Base-by-base conservation (phyloP, 441 rosid genomes). In the Corymbia citriodora region DNA sequence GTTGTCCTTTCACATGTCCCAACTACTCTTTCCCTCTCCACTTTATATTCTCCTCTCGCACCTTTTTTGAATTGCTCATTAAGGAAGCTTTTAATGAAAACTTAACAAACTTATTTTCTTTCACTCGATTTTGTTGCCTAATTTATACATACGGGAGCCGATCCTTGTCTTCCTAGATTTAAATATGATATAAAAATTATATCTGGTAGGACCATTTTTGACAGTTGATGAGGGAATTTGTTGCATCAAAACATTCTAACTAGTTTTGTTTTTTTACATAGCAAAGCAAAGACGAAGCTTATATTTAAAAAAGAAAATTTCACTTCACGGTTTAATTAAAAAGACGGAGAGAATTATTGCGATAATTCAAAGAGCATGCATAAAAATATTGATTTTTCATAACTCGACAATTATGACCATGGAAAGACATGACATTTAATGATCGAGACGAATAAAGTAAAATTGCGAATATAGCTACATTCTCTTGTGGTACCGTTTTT, bases 401-500 rank as follows among this genome's bases (percentile, higher is more conserved):
- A 36, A 72, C 6, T 6, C 25, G 49, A 8, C 11, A 5, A 36
- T 3, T 6, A 18, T 5, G 8, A 5, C 18, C 18, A 31, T 2
- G 27, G 27, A 36, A 5, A 10, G 27, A 21, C 27, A 19, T 8
- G 2, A 3, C 27, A 36, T 72, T 72, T 19, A 72, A 72, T 10
- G 29, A 36, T 6, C 0, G 15, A 72, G 27, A 21, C 12, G 15
- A 36, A 11, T 3, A 13, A 19, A 9, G 27, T 27, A 6, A 72
- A 9, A 36, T 36, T 36, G 29, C 4, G 11, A 2, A 19, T 72
- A 21, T 5, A 48, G 9, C 15, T 59, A 6, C 63, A 8, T 0
- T 11, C 11, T 68, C 10, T 15, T 2, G 0, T 2, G 21, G 18
- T 17, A 17, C 7, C 3, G 10, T 4, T 70, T 5, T 9, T 10